phyloP scores from a whole-genome alignment of 176 grass and related monocot species.

The Bolboschoenus planiculmis region DNA sequence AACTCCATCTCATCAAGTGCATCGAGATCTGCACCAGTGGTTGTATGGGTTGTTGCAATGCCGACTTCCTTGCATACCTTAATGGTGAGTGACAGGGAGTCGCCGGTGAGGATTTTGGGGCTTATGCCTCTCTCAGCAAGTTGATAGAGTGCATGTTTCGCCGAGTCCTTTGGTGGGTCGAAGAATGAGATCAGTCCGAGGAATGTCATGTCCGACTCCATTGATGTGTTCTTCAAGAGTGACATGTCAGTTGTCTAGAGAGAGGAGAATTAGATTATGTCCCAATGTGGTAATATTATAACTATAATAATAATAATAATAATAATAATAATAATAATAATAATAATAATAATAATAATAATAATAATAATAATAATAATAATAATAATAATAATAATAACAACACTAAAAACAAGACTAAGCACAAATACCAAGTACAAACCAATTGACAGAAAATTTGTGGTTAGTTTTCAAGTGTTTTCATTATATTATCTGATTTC shows the following conservation, averaged over 20 bases:
- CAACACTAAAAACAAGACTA: neutral
- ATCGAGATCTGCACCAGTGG: constrained; percentile 28
- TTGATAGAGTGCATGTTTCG: constrained; percentile 31
- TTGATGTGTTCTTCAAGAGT: neutral
- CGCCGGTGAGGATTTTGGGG: constrained; percentile 37
- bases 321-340: neutral
- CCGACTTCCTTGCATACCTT: constrained; percentile 40
- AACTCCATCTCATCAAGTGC: constrained; percentile 24
- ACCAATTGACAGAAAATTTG: neutral
- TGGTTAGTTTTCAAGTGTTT: neutral
- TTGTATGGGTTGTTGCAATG: constrained; percentile 31
- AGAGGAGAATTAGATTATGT: constrained; percentile 7
- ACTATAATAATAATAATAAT: neutral
- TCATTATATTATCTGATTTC: neutral
- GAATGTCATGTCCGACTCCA: constrained; percentile 38
- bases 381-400: no score
- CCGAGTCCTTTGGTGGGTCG: constrained; percentile 39
- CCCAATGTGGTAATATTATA: neutral
- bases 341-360: neutral
- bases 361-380: neutral
- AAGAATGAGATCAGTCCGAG: constrained; percentile 37
- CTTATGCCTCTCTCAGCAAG: constrained; percentile 34
- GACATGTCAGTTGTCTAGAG: constrained; percentile 5
- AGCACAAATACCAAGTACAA: neutral
- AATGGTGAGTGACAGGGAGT: constrained; percentile 33